Conservation (phyloP, 1,139 yeast species). For the Geotrichum histeridarum region DNA sequence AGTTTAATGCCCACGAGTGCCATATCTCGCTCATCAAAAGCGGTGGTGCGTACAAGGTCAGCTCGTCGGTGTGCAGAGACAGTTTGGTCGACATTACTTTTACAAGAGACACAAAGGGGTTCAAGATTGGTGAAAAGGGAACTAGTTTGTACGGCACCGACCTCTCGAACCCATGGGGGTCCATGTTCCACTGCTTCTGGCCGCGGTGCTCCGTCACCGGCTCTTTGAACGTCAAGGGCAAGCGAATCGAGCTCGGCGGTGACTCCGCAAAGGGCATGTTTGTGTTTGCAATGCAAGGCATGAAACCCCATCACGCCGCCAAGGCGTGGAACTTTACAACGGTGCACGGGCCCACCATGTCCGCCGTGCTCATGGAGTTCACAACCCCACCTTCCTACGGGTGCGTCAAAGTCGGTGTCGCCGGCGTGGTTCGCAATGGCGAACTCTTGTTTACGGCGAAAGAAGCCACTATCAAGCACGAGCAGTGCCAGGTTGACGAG, state of each 20-base stretch:
- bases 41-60: constrained; percentile 51
- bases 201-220: constrained; percentile 78
- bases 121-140: constrained; percentile 88
- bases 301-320: constrained; percentile 99
- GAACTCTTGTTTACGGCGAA: constrained; percentile 62
- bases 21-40: constrained; percentile 59
- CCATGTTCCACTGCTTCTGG: constrained; percentile 95
- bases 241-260: constrained; percentile 39
- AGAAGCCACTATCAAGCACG: constrained; percentile 61
- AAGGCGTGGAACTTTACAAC: constrained; percentile 91
- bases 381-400: constrained; percentile 91
- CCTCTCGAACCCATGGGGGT: constrained; percentile 84
- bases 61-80: constrained; percentile 62
- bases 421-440: constrained; percentile 62
- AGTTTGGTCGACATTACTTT: constrained; percentile 68
- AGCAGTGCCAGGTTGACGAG: constrained; percentile 50
- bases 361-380: constrained; percentile 90
- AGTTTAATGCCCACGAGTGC: constrained; percentile 68
- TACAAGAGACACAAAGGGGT: constrained; percentile 57
- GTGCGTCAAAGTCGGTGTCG: constrained; percentile 72
- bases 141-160: constrained; percentile 75
- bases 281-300: constrained; percentile 97
- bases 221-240: constrained; percentile 42
- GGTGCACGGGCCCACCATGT: constrained; percentile 69
- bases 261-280: constrained; percentile 57